Base-by-base conservation (phyloP, 2,329 filamentous ascomycete genomes). In the Pseudocercospora macadamiae region DNA sequence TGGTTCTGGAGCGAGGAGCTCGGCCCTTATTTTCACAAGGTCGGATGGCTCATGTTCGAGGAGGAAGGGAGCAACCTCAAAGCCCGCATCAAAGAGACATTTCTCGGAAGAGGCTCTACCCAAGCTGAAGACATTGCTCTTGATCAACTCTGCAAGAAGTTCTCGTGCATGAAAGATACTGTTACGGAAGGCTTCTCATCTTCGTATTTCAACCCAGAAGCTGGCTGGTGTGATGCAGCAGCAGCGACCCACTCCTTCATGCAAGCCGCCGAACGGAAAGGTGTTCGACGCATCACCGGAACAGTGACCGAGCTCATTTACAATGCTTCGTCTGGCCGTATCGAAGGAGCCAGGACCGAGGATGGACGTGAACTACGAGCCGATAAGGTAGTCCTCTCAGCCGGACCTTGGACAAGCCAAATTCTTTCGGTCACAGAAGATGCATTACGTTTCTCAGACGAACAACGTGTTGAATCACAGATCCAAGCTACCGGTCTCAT, bases 401-500 rank as follows among this genome's bases (percentile, higher is more conserved):
- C 84, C 1, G 85, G 84, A 4, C 83, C 84, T 2, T 82, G 83
- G 71, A 86, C 84, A 3, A 79, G 79, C 21, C 72, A 77, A 30
- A 67, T 87, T 23, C 76, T 87, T 55, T 79, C 80, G 1, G 77
- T 81, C 14, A 37, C 79, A 3, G 80, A 82, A 64, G 78, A 80
- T 56, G 63, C 70, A 2, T 63, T 81, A 5, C 52, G 66, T 3
- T 68, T 82, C 52, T 75, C 77, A 37, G 78, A 79, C 1, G 73
- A 78, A 1, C 72, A 81, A 21, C 75, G 80, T 49, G 74, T 80
- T 28, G 77, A 83, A 58, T 74, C 79, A 23, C 85, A 88, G 63
- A 75, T 81, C n/a, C 74, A 78, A 55, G 84, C 85, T 5, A 84
- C 84, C 0, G 86, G 83, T 1, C 82, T 87, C 18, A 80, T 81